A percentile compares a stretch with the other conserved stretches of the same genome.
Conservation (phyloP, 2,329 filamentous ascomycete genomes). For the Leptographium lundbergii region DNA sequence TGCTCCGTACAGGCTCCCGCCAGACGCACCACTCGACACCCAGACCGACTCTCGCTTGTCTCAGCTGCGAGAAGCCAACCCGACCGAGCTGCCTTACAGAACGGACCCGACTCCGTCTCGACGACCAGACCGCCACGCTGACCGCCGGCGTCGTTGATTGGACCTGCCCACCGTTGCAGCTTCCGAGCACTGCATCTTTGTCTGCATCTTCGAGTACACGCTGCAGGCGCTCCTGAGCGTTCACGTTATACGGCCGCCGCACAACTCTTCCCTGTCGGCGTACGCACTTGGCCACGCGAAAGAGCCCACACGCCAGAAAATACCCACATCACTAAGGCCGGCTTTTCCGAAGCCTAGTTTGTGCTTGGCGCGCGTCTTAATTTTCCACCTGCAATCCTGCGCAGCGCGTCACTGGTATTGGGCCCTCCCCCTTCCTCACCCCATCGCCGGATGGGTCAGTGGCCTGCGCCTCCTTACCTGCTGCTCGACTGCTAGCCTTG, state of each 20-base stretch:
- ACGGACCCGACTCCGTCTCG: too few species aligned
- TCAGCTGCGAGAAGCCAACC: not conserved
- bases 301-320: not conserved
- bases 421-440: not conserved
- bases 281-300: not conserved
- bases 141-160: not conserved
- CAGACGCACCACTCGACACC: not conserved
- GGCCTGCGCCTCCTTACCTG: not conserved
- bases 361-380: conserved; percentile 2
- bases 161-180: not conserved
- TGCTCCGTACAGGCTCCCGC: not conserved
- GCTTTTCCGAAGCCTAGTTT: not conserved
- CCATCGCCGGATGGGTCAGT: conserved; percentile 3
- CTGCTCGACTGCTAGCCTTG: not conserved
- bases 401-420: not conserved
- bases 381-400: not conserved
- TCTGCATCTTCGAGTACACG: not conserved
- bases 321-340: conserved; percentile 2
- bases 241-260: not conserved
- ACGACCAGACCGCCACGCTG: not conserved
- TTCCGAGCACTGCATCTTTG: not conserved
- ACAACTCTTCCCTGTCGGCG: not conserved
- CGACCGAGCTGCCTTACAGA: not conserved
- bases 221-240: not conserved
- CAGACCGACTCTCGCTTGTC: not conserved